A percentile compares a stretch with the other conserved stretches of the same genome.
Evolutionary conservation across 441 rosid genomes (phyloP).

Genomic region (Bruguiera hainesii): DNA sequence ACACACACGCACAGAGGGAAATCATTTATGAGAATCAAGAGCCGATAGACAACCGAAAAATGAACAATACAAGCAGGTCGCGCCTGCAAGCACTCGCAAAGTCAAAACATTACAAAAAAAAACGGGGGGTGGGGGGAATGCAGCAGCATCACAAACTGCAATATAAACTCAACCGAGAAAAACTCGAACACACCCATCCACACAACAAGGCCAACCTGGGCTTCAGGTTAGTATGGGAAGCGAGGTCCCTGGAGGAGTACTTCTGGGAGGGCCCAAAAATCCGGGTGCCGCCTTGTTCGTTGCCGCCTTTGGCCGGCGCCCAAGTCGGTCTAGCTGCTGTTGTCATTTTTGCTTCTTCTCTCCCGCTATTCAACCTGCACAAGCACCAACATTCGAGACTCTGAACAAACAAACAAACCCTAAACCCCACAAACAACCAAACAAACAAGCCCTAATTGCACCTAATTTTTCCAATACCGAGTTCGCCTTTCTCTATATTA

Average conservation of each 20-base stretch:
- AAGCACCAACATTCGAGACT: not conserved
- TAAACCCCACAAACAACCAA: too few relatives aligned
- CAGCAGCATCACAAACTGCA: not conserved
- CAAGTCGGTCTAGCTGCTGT: conserved; percentile 98
- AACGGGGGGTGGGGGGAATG: too few relatives aligned
- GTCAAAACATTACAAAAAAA: too few relatives aligned
- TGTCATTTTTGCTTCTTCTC: conserved; percentile 54
- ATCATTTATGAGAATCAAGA: too few relatives aligned
- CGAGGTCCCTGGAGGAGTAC: conserved; percentile 90
- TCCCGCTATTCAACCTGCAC: not conserved
- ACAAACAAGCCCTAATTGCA: too few relatives aligned
- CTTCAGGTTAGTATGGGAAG: conserved; percentile 80
- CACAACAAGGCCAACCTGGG: conserved; percentile 47
- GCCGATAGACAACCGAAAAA: too few relatives aligned
- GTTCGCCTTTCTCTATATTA: too few relatives aligned
- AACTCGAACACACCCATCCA: too few relatives aligned
- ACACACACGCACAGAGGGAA: not conserved
- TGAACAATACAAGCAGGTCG: too few relatives aligned
- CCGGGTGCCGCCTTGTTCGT: conserved; percentile 95
- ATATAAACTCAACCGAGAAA: not conserved
- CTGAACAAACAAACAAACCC: too few relatives aligned
- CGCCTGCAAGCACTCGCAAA: too few relatives aligned
- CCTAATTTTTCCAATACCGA: too few relatives aligned
- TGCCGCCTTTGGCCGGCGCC: conserved; percentile 99
- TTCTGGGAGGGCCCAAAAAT: conserved; percentile 96